A percentile compares a stretch with the other conserved stretches of the same genome.
Evolutionary conservation across 2,329 filamentous ascomycete species (phyloP).

Genomic region (Exophiala calicioides): DNA sequence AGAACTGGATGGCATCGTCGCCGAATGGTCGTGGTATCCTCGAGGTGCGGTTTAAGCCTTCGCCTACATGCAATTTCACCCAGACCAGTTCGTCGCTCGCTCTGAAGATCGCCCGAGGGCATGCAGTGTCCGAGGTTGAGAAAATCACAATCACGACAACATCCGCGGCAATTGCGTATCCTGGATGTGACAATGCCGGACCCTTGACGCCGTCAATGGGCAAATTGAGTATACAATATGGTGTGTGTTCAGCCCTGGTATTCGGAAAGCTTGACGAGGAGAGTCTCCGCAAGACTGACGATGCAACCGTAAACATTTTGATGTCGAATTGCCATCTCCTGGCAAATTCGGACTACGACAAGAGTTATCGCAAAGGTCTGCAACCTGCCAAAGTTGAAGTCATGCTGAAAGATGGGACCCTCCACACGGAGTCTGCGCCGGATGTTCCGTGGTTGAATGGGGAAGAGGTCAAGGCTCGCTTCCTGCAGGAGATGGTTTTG

Average conservation of each 20-base stretch:
- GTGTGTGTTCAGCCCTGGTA: slow-evolving; percentile 1
- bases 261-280: slow-evolving; percentile 13
- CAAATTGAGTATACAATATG: slow-evolving; percentile 17
- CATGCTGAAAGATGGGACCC: slow-evolving; percentile 2
- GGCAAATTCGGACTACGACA: slow-evolving; percentile 7
- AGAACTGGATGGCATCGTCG: not conserved
- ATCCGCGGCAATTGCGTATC: slow-evolving; percentile 3
- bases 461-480: slow-evolving; percentile 8
- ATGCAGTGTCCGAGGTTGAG: too few species aligned
- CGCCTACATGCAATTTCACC: slow-evolving; percentile 7
- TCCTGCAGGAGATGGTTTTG: not conserved
- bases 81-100: slow-evolving; percentile 2
- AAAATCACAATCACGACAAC: slow-evolving; percentile 9
- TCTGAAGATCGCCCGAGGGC: slow-evolving; percentile 4
- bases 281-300: not conserved
- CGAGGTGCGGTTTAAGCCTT: slow-evolving; percentile 8
- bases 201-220: slow-evolving; percentile 1
- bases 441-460: slow-evolving; percentile 18
- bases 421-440: not conserved
- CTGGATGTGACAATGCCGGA: slow-evolving; percentile 10
- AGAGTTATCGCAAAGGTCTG: slow-evolving; percentile 5
- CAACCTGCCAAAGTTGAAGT: slow-evolving; percentile 18
- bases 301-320: slow-evolving; percentile 3
- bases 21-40: not conserved
- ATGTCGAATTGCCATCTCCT: slow-evolving; percentile 4